These are phyloP conservation scores for Apophysomyces elegans DNA, from an alignment of 371 early-diverging fungal genomes.

Conservation along the genomic window DNA sequence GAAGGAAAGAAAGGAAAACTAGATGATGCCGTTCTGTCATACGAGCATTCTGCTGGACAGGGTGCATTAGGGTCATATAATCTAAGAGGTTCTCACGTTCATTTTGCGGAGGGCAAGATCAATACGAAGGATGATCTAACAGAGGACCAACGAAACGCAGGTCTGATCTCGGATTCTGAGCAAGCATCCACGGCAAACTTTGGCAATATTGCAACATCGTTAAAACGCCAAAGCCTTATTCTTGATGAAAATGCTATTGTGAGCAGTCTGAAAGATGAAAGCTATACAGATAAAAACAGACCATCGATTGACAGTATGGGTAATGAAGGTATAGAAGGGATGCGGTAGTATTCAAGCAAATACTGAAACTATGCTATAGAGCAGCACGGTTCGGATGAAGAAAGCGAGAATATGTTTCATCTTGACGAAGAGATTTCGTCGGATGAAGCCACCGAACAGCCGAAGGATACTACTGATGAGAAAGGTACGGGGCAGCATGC, in stretches of 20 bases:
- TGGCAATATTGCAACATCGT: constrained; percentile 11
- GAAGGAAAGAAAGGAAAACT: neutral
- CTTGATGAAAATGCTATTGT: constrained; percentile 33
- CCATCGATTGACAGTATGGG: neutral
- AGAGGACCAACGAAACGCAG: neutral
- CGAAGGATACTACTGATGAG: neutral
- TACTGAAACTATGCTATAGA: constrained; percentile 4
- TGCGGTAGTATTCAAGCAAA: neutral
- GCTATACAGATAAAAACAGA: neutral
- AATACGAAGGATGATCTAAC: neutral
- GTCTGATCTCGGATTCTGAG: neutral
- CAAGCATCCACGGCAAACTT: constrained; percentile 1
- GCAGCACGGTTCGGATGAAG: constrained; percentile 18
- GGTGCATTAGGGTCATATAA: neutral
- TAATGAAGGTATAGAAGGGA: neutral
- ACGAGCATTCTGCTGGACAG: constrained; percentile 5
- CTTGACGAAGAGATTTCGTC: constrained; percentile 49
- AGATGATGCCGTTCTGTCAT: neutral
- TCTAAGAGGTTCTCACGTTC: constrained; percentile 5
- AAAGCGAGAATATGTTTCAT: constrained; percentile 43
- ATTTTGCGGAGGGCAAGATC: constrained; percentile 7
- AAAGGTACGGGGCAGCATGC: neutral
- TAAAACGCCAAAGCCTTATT: constrained; percentile 31
- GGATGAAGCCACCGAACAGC: constrained; percentile 12
- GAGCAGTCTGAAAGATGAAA: constrained; percentile 19